Evolutionary conservation across 768 basidiomycete species (phyloP), one percentile per base, ranked within the genome.

Genomic region (Leccinellum rugosiceps): DNA sequence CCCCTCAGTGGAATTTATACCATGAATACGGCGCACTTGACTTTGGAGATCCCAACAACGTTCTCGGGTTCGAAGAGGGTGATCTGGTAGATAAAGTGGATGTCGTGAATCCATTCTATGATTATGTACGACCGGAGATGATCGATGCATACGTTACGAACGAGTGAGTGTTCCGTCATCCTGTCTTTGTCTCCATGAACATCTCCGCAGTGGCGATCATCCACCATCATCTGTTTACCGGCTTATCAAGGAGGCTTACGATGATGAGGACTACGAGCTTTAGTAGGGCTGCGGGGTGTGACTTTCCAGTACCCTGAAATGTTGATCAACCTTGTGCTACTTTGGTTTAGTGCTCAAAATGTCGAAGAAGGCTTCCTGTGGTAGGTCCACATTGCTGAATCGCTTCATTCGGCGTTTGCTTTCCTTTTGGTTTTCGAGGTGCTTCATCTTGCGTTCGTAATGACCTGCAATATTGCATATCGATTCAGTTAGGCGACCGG

Each of bases 121-220:
- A 99, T 74, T 95, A 96, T 73, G 90, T 99, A 41, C 81, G 85
- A 52, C 94, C 94, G 21, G 94, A 98, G 68, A 75, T 98, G 61
- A 84, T 99, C 55, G 89, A 94, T 68, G 89, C 92, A 13, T 96
- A 92, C 72, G 91, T 99, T 65, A 98, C 94, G 13, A 98, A 99
- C 63, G 92, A 98, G 96, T 98, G 72, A 78, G 95, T 78, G 25
- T 32, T 26, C 58, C 74, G 10, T 23, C 34, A 32, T 49, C 51
- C 9, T 51, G 45, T 52, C 30, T n/a, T 32, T 21, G 35, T 32
- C 38, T 25, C 47, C 38, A 57, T 62, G 23, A 52, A 65, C 48
- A 43, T 43, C 15, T 50, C 53, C 49, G 34, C 62, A 98, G 95
- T 63, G 96, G 96, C 21, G 96, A 97, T 71, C 95, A 98, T 70